phyloP scores from a whole-genome alignment of 306 rosid species.

The Ammopiptanthus mongolicus region DNA sequence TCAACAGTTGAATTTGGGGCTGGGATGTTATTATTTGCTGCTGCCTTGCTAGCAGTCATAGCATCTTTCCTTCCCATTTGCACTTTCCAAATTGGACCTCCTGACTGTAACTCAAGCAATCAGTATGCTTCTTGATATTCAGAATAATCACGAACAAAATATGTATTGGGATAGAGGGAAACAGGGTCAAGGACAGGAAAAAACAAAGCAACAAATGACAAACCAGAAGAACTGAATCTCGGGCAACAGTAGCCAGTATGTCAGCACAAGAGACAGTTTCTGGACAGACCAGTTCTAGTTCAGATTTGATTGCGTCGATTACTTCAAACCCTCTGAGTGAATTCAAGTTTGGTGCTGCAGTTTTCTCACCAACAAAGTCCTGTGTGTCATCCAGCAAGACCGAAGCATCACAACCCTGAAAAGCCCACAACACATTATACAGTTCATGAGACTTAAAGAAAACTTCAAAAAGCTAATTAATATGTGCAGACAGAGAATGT shows the following conservation, averaged over 20 bases:
- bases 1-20: constrained; percentile 76
- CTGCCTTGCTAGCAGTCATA: constrained; percentile 53
- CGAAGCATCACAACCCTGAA: constrained; percentile 86
- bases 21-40: constrained; percentile 71
- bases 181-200: background rate
- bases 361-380: constrained; percentile 71
- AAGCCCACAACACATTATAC: background rate
- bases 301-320: constrained; percentile 67
- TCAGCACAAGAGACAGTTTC: constrained; percentile 85
- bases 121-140: background rate
- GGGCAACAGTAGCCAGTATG: constrained; percentile 69
- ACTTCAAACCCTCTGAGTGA: constrained; percentile 84
- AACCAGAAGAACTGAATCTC: constrained; percentile 79
- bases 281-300: constrained; percentile 64
- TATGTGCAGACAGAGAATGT: background rate
- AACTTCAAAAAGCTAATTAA: background rate
- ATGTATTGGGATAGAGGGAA: no score
- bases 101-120: constrained; percentile 44
- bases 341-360: constrained; percentile 76
- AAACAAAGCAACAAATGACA: constrained; percentile 3
- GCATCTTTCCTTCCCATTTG: constrained; percentile 78
- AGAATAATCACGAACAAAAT: background rate
- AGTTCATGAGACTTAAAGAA: background rate
- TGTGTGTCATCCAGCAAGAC: constrained; percentile 65
- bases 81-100: constrained; percentile 83